Evolutionary conservation across 2,329 filamentous ascomycete genomes (phyloP), one percentile per base, ranked within the genome.

Genomic region (Neofusicoccum cordaticola): DNA sequence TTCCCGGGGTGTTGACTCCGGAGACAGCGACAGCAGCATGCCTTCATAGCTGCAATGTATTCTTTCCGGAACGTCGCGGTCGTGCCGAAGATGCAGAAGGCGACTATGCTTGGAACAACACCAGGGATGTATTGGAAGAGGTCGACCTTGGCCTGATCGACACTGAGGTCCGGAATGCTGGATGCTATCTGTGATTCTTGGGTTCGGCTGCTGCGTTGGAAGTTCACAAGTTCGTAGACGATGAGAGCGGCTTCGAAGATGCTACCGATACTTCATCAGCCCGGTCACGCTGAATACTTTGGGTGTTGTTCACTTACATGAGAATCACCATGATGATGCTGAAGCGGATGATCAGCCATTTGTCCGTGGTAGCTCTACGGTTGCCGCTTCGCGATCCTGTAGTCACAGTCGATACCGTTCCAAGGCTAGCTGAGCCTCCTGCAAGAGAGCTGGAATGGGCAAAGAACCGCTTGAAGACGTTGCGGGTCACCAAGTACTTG

Each of bases 311-410:
- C 6, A 22, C 47, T 45, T 19, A 63, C 61, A 63, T 50, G 8
- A 63, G 39, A 19, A 56, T 27, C 13, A 27, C 22, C 61, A 63
- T 63, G 48, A 63, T 63, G 1, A 63, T 27, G 27, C 61, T 53
- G 39, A 63, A 63, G 13, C 61, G 61, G n/a, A 63, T 41, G 17
- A 63, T 53, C 12, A 63, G 39, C 48, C 22, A 63, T 27, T 63
- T 63, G 48, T 63, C 61, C 1, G 61, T 63, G 8, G n/a, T 41
- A 2, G 48, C 45, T 39, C 61, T 50, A 19, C 31, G n/a, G 1
- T 31, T 42, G n/a, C 45, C 35, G 22, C 56, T 57, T 39, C 39
- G 37, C 11, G 37, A 19, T 31, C 27, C 42, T 37, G 42, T 37
- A 12, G 58, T 31, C 6, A 17, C 47, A 41, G 17, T 62, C 2